phyloP scores from a whole-genome alignment of 73 alveolate species.

The Vitrella brassicaformis region DNA sequence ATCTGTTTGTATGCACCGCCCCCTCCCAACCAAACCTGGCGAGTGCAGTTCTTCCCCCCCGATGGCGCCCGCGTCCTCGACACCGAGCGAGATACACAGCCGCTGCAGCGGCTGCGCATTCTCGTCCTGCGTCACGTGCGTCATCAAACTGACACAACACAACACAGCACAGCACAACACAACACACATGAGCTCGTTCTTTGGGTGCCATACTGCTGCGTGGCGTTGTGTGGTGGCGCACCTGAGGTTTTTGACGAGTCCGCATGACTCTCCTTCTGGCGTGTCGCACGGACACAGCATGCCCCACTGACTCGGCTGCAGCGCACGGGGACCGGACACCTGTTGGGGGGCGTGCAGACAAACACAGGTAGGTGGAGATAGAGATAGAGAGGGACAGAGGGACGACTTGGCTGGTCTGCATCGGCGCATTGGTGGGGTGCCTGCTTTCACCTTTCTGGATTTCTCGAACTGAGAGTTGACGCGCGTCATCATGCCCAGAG shows the following conservation, averaged over 20 bases:
- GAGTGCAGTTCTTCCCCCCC: slow-evolving; percentile 70
- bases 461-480: slow-evolving; percentile 89
- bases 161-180: too few relatives aligned
- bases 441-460: slow-evolving; percentile 89
- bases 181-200: too few relatives aligned
- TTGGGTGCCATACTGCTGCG: background rate
- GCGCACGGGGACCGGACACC: slow-evolving; percentile 85
- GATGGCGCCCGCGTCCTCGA: slow-evolving; percentile 78
- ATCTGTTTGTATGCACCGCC: slow-evolving; percentile 43
- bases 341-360: background rate
- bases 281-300: slow-evolving; percentile 97
- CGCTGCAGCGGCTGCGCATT: slow-evolving; percentile 54
- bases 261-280: slow-evolving; percentile 97
- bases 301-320: slow-evolving; percentile 96
- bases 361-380: background rate
- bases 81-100: slow-evolving; percentile 17
- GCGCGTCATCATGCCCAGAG: slow-evolving; percentile 79
- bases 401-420: too few relatives aligned
- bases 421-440: too few relatives aligned
- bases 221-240: background rate
- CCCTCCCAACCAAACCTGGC: slow-evolving; percentile 51
- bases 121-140: slow-evolving; percentile 92
- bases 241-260: slow-evolving; percentile 79
- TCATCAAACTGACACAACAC: slow-evolving; percentile 62
- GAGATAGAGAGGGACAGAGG: background rate